phyloP scores from a whole-genome alignment of 768 basidiomycete species.

The Mycena pura region DNA sequence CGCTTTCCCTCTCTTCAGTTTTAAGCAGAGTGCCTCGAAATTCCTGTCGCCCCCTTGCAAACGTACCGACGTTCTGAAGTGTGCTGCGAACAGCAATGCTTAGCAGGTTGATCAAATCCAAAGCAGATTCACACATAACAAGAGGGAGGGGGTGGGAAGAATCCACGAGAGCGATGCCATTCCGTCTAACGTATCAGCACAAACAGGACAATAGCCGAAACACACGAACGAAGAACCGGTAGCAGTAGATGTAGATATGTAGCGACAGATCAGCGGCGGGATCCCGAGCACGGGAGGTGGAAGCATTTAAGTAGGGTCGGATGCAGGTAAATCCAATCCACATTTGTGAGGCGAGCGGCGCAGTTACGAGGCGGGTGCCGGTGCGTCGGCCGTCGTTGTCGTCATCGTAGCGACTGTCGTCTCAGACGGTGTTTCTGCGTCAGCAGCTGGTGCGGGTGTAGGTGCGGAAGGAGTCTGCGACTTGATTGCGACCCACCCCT shows the following conservation, averaged over 20 bases:
- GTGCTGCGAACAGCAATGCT: too few relatives aligned
- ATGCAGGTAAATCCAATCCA: slow-evolving; percentile 24
- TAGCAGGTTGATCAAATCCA: too few relatives aligned
- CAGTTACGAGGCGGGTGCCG: slow-evolving; percentile 2
- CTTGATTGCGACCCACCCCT: slow-evolving; percentile 84
- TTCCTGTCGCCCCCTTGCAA: too few relatives aligned
- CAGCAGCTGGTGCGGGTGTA: too few relatives aligned
- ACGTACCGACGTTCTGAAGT: too few relatives aligned
- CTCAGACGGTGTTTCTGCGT: slow-evolving; percentile 19
- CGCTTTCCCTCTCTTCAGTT: background rate
- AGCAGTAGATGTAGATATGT: slow-evolving; percentile 25
- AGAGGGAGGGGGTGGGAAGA: background rate
- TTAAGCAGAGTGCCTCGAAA: too few relatives aligned
- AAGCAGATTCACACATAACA: too few relatives aligned
- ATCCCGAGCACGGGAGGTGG: slow-evolving; percentile 21
- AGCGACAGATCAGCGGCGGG: slow-evolving; percentile 25
- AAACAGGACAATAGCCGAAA: slow-evolving; percentile 25
- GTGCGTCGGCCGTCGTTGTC: background rate
- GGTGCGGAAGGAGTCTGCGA: too few relatives aligned
- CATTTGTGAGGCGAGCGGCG: slow-evolving; percentile 6
- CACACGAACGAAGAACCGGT: slow-evolving; percentile 25
- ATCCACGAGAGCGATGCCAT: slow-evolving; percentile 25
- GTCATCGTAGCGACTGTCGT: background rate
- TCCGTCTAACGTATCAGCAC: slow-evolving; percentile 30
- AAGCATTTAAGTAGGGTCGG: too few relatives aligned